Evolutionary conservation across 768 basidiomycete species (phyloP).

Genomic region (Scleroderma bovista): DNA sequence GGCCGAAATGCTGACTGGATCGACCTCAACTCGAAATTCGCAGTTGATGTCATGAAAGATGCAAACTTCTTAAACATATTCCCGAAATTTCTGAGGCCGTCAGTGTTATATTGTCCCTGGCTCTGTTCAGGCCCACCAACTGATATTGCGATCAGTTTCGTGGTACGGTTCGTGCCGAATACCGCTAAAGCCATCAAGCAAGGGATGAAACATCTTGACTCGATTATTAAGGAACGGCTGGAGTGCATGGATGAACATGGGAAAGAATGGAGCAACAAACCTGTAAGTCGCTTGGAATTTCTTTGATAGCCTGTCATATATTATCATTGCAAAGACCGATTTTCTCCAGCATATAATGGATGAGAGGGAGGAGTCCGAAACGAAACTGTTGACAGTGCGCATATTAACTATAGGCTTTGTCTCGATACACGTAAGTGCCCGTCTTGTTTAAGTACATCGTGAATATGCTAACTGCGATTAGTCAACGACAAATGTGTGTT

Average conservation of each 20-base stretch:
- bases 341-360: not conserved
- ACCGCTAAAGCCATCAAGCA: not conserved
- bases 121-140: not conserved
- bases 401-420: not conserved
- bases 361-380: not conserved
- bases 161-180: not conserved
- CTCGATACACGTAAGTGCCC: constrained; percentile 15
- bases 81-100: constrained; percentile 32
- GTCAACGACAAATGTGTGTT: not conserved
- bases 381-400: not conserved
- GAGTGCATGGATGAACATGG: constrained; percentile 18
- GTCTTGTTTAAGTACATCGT: too few relatives aligned
- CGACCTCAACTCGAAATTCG: constrained; percentile 25
- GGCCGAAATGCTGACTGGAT: constrained; percentile 37
- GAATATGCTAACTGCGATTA: too few relatives aligned
- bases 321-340: not conserved
- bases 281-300: constrained; percentile 19
- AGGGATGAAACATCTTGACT: constrained; percentile 15
- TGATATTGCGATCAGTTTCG: not conserved
- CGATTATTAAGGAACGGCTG: constrained; percentile 29
- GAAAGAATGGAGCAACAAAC: constrained; percentile 23
- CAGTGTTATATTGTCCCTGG: constrained; percentile 1
- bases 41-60: constrained; percentile 22
- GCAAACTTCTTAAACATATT: constrained; percentile 19
- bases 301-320: constrained; percentile 3